Percentiles rank a stretch among this genome's conserved stretches.
phyloP scores from a whole-genome alignment of 805 yeast genomes.

The Isabelozyma pseudorhagii region DNA sequence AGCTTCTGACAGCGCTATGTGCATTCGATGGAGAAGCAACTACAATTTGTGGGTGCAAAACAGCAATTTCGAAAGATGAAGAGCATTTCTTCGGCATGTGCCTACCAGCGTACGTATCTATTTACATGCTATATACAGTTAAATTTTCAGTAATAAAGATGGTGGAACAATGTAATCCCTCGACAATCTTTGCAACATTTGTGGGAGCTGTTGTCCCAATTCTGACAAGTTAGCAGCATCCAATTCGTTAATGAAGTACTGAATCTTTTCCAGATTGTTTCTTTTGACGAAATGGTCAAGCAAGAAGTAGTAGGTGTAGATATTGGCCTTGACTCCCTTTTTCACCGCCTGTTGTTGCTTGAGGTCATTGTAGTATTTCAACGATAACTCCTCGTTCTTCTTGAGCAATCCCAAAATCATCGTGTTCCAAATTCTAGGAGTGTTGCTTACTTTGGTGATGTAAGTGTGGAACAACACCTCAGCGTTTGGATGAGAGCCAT shows the following conservation, averaged over 20 bases:
- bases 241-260: constrained; percentile 38
- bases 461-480: constrained; percentile 32
- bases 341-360: constrained; percentile 17
- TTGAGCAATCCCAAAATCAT: constrained; percentile 29
- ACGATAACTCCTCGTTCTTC: constrained; percentile 36
- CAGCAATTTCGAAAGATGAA: no score
- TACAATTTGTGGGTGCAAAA: no score
- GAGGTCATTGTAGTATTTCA: constrained; percentile 36
- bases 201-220: constrained; percentile 42
- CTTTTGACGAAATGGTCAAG: constrained; percentile 34
- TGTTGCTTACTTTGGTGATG: constrained; percentile 28
- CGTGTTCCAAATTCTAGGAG: constrained; percentile 39
- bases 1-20: no score
- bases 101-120: no score
- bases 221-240: constrained; percentile 19
- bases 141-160: neutral
- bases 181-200: constrained; percentile 18
- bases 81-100: no score
- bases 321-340: constrained; percentile 37
- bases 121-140: neutral
- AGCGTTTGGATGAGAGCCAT: constrained; percentile 33
- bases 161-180: constrained; percentile 1
- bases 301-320: constrained; percentile 48
- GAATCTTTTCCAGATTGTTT: constrained; percentile 27
- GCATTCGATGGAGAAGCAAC: no score